Conservation (phyloP, 768 basidiomycete species). For the Termitomyces sp. region DNA sequence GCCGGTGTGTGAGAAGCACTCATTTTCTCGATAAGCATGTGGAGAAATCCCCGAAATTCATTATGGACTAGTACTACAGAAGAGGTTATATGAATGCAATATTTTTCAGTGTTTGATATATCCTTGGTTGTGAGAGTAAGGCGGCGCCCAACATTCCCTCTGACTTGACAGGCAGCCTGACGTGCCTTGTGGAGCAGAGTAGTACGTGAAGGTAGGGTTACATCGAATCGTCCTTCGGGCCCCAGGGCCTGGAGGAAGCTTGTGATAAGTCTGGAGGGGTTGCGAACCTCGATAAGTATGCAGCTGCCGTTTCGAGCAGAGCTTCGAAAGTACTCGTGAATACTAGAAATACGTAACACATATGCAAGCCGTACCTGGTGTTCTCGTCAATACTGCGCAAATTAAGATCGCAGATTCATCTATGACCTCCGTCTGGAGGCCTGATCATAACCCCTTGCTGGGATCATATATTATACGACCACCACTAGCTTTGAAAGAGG, state of each 20-base stretch:
- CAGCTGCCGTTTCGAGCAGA: neutral
- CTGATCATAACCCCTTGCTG: conserved; percentile 10
- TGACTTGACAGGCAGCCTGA: neutral
- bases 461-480: conserved; percentile 9
- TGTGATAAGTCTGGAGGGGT: neutral
- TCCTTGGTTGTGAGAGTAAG: neutral
- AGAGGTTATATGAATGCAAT: neutral
- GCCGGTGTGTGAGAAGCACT: neutral
- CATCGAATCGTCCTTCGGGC: neutral
- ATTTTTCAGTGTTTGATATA: neutral
- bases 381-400: neutral
- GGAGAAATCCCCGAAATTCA: too few species aligned
- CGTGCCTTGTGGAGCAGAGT: neutral
- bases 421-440: neutral
- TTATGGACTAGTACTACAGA: neutral
- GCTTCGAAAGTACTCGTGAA: neutral
- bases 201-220: neutral
- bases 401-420: neutral
- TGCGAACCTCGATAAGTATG: neutral
- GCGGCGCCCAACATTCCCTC: too few species aligned
- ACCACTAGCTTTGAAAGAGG: neutral
- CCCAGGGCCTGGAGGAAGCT: neutral
- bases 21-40: too few species aligned
- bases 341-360: neutral
- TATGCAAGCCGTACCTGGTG: neutral